These are phyloP conservation scores for Arctium minus DNA, from an alignment of 129 eudicot species.

Conservation along the genomic window DNA sequence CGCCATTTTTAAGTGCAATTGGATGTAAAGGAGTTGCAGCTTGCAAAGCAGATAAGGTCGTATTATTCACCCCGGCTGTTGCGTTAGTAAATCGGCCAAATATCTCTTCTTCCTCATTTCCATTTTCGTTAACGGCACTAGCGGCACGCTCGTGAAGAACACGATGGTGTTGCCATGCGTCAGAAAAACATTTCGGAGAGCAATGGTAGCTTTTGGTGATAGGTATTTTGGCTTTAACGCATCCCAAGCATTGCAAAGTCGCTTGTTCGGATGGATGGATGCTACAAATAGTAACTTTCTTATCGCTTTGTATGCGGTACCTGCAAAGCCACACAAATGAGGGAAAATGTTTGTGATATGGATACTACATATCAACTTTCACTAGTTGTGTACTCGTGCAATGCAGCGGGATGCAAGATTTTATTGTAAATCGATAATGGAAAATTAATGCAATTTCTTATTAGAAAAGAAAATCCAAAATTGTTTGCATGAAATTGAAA, in stretches of 20 bases:
- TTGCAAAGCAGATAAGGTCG: constrained; percentile 19
- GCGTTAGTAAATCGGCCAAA: constrained; percentile 58
- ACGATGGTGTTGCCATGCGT: constrained; percentile 87
- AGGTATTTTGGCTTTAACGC: constrained; percentile 68
- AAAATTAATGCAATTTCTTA: too few species aligned
- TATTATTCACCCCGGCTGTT: constrained; percentile 23
- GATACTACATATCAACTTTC: background rate
- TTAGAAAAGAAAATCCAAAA: too few species aligned
- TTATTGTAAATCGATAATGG: too few species aligned
- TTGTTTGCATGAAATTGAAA: too few species aligned
- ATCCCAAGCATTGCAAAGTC: constrained; percentile 73
- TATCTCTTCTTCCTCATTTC: constrained; percentile 68
- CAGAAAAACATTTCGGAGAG: constrained; percentile 67
- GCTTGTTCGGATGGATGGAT: constrained; percentile 85
- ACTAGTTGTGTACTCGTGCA: background rate
- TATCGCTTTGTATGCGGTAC: constrained; percentile 81
- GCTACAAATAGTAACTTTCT: constrained; percentile 60
- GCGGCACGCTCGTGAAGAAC: constrained; percentile 79
- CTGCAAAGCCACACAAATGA: constrained; percentile 27
- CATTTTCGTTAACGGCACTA: constrained; percentile 62
- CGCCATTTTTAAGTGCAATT: constrained; percentile 65
- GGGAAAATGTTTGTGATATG: background rate
- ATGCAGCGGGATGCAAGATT: too few species aligned
- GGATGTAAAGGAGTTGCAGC: constrained; percentile 57
- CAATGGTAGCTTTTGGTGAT: constrained; percentile 75